A percentile compares a stretch with the other conserved stretches of the same genome.
Conservation (phyloP, 1,139 yeast species). For the Blastobotrys petasosporus region DNA sequence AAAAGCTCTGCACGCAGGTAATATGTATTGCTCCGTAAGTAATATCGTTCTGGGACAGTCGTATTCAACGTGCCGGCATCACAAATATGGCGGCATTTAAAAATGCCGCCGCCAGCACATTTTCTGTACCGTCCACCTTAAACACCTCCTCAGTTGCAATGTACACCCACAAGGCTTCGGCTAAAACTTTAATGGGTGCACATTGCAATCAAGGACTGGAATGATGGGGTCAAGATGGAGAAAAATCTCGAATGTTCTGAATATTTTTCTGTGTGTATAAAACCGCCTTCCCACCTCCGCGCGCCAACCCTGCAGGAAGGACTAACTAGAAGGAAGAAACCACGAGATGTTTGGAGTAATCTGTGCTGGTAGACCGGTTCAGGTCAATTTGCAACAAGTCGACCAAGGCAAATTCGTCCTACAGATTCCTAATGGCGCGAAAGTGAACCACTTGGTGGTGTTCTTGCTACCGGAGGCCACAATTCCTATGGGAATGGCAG, state of each 20-base stretch:
- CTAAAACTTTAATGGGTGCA: too few species aligned
- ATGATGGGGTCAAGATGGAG: too few species aligned
- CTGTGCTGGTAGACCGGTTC: slow-evolving; percentile 41
- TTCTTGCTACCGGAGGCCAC: slow-evolving; percentile 67
- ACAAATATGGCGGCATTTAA: not conserved
- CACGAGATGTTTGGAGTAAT: slow-evolving; percentile 41
- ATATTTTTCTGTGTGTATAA: too few species aligned
- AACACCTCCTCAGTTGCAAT: too few species aligned
- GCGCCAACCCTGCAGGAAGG: too few species aligned
- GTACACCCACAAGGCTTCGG: too few species aligned
- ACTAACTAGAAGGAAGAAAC: too few species aligned
- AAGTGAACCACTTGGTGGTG: slow-evolving; percentile 65
- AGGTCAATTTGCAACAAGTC: slow-evolving; percentile 45
- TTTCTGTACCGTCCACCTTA: not conserved
- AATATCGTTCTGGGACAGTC: slow-evolving; percentile 11
- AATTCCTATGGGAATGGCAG: slow-evolving; percentile 66
- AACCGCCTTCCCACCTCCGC: too few species aligned
- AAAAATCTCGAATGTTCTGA: too few species aligned
- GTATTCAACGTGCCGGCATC: slow-evolving; percentile 7
- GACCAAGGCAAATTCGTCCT: slow-evolving; percentile 61
- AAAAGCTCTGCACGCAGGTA: slow-evolving; percentile 11
- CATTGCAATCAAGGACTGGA: too few species aligned
- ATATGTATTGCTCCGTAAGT: slow-evolving; percentile 16
- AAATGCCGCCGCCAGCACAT: not conserved
- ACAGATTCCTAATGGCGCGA: slow-evolving; percentile 53